These are phyloP conservation scores for Viola pubescens DNA, from an alignment of 441 rosid species.

Conservation along the genomic window DNA sequence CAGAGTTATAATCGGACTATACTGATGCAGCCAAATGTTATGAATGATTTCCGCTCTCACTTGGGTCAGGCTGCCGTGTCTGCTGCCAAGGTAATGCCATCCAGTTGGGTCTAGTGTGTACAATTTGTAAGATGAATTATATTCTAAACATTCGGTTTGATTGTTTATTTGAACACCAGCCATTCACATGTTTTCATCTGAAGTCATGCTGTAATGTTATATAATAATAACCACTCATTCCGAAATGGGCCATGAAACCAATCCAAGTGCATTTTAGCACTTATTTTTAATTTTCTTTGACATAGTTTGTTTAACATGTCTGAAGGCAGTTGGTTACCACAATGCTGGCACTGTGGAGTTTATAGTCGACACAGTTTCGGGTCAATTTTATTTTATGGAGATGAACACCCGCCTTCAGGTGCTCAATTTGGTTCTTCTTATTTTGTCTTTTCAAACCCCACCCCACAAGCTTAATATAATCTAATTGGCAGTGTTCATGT, in stretches of 20 bases:
- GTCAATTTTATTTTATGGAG: constrained; percentile 88
- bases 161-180: too few relatives aligned
- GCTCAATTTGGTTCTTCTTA: constrained; percentile 11
- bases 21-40: constrained; percentile 72
- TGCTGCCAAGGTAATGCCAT: constrained; percentile 68
- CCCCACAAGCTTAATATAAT: constrained; percentile 14
- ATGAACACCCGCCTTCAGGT: constrained; percentile 99
- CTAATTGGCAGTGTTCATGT: constrained; percentile 14
- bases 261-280: background rate
- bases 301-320: constrained; percentile 16
- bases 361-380: constrained; percentile 74
- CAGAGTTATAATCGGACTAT: constrained; percentile 24
- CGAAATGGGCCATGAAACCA: too few relatives aligned
- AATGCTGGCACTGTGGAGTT: constrained; percentile 98
- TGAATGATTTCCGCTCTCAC: constrained; percentile 52
- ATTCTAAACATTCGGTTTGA: too few relatives aligned
- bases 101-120: background rate
- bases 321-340: constrained; percentile 91
- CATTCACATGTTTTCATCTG: too few relatives aligned
- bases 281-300: background rate
- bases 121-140: too few relatives aligned
- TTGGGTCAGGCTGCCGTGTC: constrained; percentile 91
- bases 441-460: constrained; percentile 5
- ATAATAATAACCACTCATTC: background rate
- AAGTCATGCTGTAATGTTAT: too few relatives aligned